phyloP scores from a whole-genome alignment of 768 basidiomycete genomes.

The Grammothele lineata region DNA sequence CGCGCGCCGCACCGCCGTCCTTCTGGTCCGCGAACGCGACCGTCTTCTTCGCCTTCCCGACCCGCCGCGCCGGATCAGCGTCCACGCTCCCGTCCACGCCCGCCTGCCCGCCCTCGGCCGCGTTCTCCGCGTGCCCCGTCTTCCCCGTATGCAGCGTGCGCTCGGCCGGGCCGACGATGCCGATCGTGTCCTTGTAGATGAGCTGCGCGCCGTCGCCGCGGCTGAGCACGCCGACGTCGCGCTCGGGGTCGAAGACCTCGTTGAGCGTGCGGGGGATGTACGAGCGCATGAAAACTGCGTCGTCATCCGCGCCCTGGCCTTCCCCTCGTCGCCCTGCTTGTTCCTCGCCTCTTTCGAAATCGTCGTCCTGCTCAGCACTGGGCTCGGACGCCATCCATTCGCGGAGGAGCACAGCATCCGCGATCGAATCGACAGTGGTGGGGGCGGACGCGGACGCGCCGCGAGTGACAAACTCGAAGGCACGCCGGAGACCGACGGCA shows the following conservation, averaged over 20 bases:
- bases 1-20: no score
- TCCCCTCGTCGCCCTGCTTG: slow-evolving; percentile 10
- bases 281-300: slow-evolving; percentile 82
- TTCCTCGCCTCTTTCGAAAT: background rate
- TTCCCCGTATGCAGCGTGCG: no score
- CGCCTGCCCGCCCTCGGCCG: background rate
- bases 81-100: no score
- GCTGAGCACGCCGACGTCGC: slow-evolving; percentile 75
- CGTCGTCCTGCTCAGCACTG: slow-evolving; percentile 6
- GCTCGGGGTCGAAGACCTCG: slow-evolving; percentile 92
- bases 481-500: slow-evolving; percentile 73
- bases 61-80: background rate
- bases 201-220: slow-evolving; percentile 67
- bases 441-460: slow-evolving; percentile 35
- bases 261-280: slow-evolving; percentile 92
- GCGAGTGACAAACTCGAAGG: slow-evolving; percentile 86
- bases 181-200: slow-evolving; percentile 87
- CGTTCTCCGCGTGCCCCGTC: slow-evolving; percentile 11
- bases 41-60: slow-evolving; percentile 6
- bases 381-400: slow-evolving; percentile 40
- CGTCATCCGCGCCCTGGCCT: slow-evolving; percentile 70
- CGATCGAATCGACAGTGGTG: slow-evolving; percentile 18
- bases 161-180: slow-evolving; percentile 50
- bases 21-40: slow-evolving; percentile 9
- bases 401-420: slow-evolving; percentile 31